Evolutionary conservation across 305 asterid species (phyloP).

Genomic region (Plantago coronopus): DNA sequence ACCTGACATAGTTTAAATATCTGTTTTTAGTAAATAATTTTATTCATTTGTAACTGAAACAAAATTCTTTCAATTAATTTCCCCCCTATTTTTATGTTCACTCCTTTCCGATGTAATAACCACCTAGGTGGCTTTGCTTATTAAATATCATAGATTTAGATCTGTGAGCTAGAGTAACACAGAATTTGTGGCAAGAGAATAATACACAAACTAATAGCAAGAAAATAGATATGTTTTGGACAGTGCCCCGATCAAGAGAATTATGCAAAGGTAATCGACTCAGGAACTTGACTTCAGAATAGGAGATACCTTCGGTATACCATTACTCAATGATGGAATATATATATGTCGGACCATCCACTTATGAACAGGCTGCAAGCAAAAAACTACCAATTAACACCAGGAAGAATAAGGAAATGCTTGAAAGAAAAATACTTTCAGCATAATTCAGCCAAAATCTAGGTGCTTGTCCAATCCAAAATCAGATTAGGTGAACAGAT

Average conservation of each 20-base stretch:
- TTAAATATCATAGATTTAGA: too few species aligned
- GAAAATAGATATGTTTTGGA: slow-evolving; percentile 1
- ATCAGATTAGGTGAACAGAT: too few species aligned
- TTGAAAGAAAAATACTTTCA: slow-evolving; percentile 12
- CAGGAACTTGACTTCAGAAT: neutral
- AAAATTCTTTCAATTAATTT: too few species aligned
- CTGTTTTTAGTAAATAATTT: too few species aligned
- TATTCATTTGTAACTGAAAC: too few species aligned
- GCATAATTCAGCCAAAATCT: too few species aligned
- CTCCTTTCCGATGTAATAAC: too few species aligned
- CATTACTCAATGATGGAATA: slow-evolving; percentile 86
- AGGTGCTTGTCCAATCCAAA: too few species aligned
- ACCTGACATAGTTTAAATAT: too few species aligned
- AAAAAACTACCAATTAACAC: slow-evolving; percentile 22
- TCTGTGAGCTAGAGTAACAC: neutral
- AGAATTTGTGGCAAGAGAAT: neutral
- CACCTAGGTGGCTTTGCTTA: too few species aligned
- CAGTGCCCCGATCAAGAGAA: neutral
- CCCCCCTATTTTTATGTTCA: too few species aligned
- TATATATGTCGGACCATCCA: slow-evolving; percentile 98
- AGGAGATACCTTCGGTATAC: slow-evolving; percentile 77
- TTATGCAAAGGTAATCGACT: neutral
- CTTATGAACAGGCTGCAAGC: slow-evolving; percentile 96
- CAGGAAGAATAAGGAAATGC: slow-evolving; percentile 17
- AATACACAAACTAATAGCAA: neutral